Evolutionary conservation across 352 stramenopile genomes (phyloP), one percentile per base, ranked within the genome.

Genomic region (Globisporangium rhizosaccharum): DNA sequence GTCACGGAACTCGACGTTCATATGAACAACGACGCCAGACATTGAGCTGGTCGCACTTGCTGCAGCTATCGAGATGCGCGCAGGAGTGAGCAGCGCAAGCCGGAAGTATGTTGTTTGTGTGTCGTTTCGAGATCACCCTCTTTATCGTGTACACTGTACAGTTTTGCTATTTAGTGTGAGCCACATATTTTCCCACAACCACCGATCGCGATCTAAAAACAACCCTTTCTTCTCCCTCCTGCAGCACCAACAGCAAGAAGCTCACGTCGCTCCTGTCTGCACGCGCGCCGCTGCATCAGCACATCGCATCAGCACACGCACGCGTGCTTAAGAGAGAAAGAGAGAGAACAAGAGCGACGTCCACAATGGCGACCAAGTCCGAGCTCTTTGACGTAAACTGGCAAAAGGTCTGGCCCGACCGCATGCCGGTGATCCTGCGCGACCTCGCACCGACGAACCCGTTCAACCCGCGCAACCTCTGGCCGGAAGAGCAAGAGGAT

Each of bases 321-420:
- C 42, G 20, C 23, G 23, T 23, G 23, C 23, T 23, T 23, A 23
- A 23, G 23, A 23, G 23, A 23, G 23, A 48, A 8, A 20, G 10
- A 28, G 28, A 44, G 44, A 30, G 12, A 51, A 37, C 26, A 59
- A 20, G 17, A 39, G 37, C n/a, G 65, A 25, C 37, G 12, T 18
- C n/a, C 18, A 71, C 15, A 14, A 89, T 82, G 77, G 69, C 57
- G 63, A 80, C 85, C 52, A 94, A 90, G 67, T 84, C 81, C 53
- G 78, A 83, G 28, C 83, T 94, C 75, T 79, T 81, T 68, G 85
- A 92, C 61, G 85, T 94, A 36, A 92, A 92, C 71, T 94, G 85
- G 85, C 83, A 94, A 68, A 94, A 94, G 70, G 71, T 94, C 48
- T 94, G 84, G 78, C 85, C 85, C 12, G 81, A 94, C 69, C 82